Conservation (phyloP, 2,329 filamentous ascomycete species). For the Harringtonia aguacate region DNA sequence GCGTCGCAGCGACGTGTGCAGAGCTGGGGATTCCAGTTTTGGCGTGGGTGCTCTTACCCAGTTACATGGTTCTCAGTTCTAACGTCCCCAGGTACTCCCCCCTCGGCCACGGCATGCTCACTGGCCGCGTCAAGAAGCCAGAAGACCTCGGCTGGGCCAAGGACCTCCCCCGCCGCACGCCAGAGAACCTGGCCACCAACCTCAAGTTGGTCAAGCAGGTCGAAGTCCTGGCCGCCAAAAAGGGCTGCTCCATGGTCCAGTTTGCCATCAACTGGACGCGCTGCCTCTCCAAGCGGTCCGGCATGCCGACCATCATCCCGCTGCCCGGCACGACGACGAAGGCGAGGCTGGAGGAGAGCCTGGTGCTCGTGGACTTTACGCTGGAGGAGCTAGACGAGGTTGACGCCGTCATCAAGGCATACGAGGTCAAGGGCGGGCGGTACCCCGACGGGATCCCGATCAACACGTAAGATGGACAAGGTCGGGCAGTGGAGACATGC, state of each 20-base stretch:
- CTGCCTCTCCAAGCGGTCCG: constrained; percentile 22
- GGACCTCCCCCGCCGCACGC: constrained; percentile 32
- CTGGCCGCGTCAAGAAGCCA: constrained; percentile 27
- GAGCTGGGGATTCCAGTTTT: constrained; percentile 46
- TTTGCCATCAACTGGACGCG: constrained; percentile 47
- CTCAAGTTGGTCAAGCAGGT: constrained; percentile 35
- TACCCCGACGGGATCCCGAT: constrained; percentile 2
- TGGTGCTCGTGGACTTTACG: constrained; percentile 23
- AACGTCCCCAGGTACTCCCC: neutral
- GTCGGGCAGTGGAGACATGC: too few relatives aligned
- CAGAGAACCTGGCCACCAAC: constrained; percentile 42
- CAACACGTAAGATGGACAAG: too few relatives aligned
- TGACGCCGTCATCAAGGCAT: constrained; percentile 7
- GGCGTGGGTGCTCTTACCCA: constrained; percentile 23
- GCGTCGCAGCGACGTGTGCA: constrained; percentile 34
- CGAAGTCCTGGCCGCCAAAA: constrained; percentile 32
- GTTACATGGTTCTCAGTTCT: neutral
- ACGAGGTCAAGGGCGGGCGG: constrained; percentile 8
- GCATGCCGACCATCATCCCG: constrained; percentile 39
- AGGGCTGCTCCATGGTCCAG: constrained; percentile 37
- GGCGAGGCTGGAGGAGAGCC: constrained; percentile 36
- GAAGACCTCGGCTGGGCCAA: constrained; percentile 30
- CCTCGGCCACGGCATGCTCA: constrained; percentile 36
- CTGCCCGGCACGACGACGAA: constrained; percentile 28
- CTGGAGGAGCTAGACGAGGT: constrained; percentile 23